Conservation (phyloP, 768 basidiomycete genomes). For the Lentinula guzmanii region DNA sequence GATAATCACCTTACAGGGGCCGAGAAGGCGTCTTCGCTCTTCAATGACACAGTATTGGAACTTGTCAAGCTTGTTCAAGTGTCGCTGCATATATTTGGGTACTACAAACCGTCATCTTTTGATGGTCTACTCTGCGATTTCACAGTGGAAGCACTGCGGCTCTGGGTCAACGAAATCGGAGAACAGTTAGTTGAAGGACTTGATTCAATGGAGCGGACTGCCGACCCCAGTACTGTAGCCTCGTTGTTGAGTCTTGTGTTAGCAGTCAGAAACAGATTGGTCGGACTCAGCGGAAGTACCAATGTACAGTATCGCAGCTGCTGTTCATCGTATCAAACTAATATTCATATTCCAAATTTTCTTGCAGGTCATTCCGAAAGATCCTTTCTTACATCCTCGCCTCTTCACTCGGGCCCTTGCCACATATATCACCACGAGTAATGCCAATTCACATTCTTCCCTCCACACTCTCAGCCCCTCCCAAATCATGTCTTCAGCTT, state of each 20-base stretch:
- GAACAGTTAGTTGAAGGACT: conserved; percentile 47
- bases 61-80: conserved; percentile 73
- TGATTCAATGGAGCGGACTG: conserved; percentile 70
- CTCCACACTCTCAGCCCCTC: conserved; percentile 15
- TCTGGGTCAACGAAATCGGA: conserved; percentile 65
- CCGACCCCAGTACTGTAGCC: conserved; percentile 67
- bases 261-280: conserved; percentile 63
- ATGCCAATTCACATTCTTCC: conserved; percentile 10
- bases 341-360: not conserved
- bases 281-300: conserved; percentile 39
- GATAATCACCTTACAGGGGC: conserved; percentile 1
- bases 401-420: conserved; percentile 47
- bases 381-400: conserved; percentile 71
- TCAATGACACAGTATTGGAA: conserved; percentile 65
- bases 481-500: conserved; percentile 6
- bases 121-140: conserved; percentile 77
- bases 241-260: conserved; percentile 67
- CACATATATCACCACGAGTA: conserved; percentile 24
- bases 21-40: conserved; percentile 26
- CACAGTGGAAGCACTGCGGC: conserved; percentile 64
- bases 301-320: conserved; percentile 21
- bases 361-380: conserved; percentile 48
- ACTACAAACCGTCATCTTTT: conserved; percentile 23
- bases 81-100: conserved; percentile 64
- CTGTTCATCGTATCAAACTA: conserved; percentile 5